Conservation (phyloP, 345 rosid species). For the Diplotaxis tenuifolia region DNA sequence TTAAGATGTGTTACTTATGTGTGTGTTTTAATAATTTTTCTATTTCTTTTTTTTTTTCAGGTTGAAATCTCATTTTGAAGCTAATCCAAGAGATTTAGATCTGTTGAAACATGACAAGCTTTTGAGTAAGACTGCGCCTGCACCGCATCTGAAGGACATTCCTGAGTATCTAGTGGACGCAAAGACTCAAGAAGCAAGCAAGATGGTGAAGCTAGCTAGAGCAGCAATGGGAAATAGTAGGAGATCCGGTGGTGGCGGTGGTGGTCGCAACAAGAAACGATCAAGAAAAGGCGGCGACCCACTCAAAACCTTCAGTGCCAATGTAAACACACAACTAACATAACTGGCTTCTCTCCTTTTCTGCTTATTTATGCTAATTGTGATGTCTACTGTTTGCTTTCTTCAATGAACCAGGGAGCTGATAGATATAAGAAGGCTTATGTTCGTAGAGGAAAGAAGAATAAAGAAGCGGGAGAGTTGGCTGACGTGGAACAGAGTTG, state of each 20-base stretch:
- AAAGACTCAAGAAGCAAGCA: slow-evolving; percentile 77
- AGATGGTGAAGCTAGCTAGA: slow-evolving; percentile 75
- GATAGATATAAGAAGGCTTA: no score
- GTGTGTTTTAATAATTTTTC: not conserved
- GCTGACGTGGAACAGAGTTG: no score
- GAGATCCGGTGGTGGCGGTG: slow-evolving; percentile 27
- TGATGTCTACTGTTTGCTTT: slow-evolving; percentile 2
- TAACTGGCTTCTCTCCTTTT: not conserved
- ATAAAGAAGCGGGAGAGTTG: no score
- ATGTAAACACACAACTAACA: slow-evolving; percentile 14
- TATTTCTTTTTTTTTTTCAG: slow-evolving; percentile 30
- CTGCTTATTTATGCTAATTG: not conserved
- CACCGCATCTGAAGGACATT: slow-evolving; percentile 66
- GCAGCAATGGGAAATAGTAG: slow-evolving; percentile 76
- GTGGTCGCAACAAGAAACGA: slow-evolving; percentile 46
- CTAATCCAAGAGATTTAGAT: slow-evolving; percentile 80
- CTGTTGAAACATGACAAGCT: slow-evolving; percentile 79
- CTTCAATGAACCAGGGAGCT: slow-evolving; percentile 26
- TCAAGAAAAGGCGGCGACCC: slow-evolving; percentile 61
- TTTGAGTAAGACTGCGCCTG: slow-evolving; percentile 65
- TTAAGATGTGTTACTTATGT: not conserved
- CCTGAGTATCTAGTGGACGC: slow-evolving; percentile 76
- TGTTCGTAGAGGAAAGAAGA: no score
- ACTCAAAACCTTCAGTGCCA: slow-evolving; percentile 41
- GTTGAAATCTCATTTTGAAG: slow-evolving; percentile 88